These are phyloP conservation scores for Beauveria bassiana DNA, from an alignment of 2,329 filamentous ascomycete species.

Conservation along the genomic window DNA sequence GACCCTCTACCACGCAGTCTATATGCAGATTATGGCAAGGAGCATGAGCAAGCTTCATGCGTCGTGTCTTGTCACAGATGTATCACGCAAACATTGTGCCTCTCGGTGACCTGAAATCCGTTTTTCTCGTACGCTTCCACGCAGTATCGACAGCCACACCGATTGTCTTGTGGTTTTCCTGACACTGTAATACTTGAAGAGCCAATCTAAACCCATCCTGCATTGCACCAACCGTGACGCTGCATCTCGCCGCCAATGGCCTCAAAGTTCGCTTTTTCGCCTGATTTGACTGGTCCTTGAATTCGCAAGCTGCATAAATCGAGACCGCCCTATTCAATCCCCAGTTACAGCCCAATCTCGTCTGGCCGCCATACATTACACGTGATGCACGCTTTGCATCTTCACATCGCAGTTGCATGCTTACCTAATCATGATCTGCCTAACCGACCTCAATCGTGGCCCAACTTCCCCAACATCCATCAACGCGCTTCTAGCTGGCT, in stretches of 20 bases:
- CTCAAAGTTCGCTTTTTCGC: not conserved
- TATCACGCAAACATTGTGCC: not conserved
- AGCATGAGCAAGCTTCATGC: not conserved
- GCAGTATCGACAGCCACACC: not conserved
- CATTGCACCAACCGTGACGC: not conserved
- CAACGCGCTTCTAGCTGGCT: conserved; percentile 1
- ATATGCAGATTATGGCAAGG: not conserved
- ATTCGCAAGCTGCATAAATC: not conserved
- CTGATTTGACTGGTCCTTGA: not conserved
- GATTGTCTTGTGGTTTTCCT: not conserved
- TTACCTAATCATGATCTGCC: conserved; percentile 11
- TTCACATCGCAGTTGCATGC: not conserved
- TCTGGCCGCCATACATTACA: conserved; percentile 10
- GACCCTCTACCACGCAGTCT: not conserved
- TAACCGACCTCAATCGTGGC: conserved; percentile 8
- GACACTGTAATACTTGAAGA: not conserved
- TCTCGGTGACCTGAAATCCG: not conserved
- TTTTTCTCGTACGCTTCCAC: not conserved
- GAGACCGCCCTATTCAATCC: not conserved
- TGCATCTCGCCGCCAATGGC: not conserved
- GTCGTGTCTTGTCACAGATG: not conserved
- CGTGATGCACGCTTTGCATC: conserved; percentile 4
- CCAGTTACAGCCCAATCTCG: conserved; percentile 8
- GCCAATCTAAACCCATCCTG: not conserved
- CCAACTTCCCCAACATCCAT: conserved; percentile 11